Evolutionary conservation across 306 rosid genomes (phyloP), one percentile per base, ranked within the genome.

Genomic region (Ochetophila trinervis): DNA sequence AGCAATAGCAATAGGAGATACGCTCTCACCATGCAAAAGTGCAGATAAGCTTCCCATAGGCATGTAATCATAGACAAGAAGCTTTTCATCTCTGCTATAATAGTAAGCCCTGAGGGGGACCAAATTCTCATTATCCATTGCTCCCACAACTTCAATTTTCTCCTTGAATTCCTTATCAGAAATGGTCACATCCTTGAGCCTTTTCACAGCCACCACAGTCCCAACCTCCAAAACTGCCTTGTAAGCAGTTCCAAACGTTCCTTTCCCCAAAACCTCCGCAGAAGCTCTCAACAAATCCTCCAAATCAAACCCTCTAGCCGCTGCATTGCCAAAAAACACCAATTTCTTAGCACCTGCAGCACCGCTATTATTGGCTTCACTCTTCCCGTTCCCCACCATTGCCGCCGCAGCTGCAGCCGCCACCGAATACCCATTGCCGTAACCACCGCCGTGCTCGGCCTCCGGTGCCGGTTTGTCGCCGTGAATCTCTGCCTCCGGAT

Each of bases 21-120:
- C 78, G 14, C 78, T 67, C 40, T 67, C 40, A 78, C 86, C 86
- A 20, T 82, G 86, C 66, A 82, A 44, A 53, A 82, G 81, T 12
- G 86, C 86, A 74, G 86, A 82, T 11, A 82, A 68, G 78, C 86
- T 82, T 58, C 86, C 86, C 83, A 82, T 78, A n/a, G 86, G 62
- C 86, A 82, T 78, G 86, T 78, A 82, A 71, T 82, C 86, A 75
- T 57, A 74, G 57, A 82, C 86, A 67, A 82, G 83, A 64, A 82
- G 86, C 80, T 82, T 82, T 74, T 82, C 86, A 24, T 82, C 86
- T 45, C 70, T 53, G 74, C 86, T 74, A 57, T 64, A 82, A 50
- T 78, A 82, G 61, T 66, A 82, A 42, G 86, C 86, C 30, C 86
- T 70, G 14, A 82, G 77, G 71, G 78, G 86, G 30, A 82, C 80